Conservation (phyloP, 2,329 filamentous ascomycete species). For the Sporothrix brasiliensis region DNA sequence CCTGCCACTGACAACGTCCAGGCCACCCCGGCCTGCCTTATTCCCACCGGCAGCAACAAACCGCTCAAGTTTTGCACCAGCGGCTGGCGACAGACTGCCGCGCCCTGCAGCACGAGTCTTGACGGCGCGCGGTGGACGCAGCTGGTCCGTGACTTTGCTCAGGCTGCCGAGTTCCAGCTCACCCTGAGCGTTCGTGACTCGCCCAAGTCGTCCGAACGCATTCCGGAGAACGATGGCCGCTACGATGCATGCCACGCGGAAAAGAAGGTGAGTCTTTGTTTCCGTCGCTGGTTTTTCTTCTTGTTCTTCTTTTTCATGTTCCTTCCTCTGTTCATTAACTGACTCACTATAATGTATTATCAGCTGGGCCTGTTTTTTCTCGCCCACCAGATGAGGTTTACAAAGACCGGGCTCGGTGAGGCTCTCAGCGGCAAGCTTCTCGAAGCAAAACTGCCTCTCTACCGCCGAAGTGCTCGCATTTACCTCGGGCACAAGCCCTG, state of each 20-base stretch:
- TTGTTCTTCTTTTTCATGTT: neutral
- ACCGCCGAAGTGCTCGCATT: conserved; percentile 24
- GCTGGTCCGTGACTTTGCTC: conserved; percentile 24
- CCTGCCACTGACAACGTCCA: neutral
- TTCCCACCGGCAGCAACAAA: neutral
- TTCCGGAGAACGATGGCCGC: conserved; percentile 27
- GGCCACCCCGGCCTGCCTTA: conserved; percentile 32
- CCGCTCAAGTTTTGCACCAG: conserved; percentile 29
- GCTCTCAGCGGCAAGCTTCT: conserved; percentile 29
- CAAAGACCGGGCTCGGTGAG: conserved; percentile 2
- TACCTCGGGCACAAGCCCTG: conserved; percentile 34
- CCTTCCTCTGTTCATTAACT: no score
- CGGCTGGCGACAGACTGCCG: conserved; percentile 29
- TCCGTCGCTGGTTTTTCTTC: no score
- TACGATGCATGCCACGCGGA: conserved; percentile 34
- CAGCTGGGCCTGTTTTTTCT: conserved; percentile 34
- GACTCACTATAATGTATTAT: neutral
- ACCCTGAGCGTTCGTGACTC: conserved; percentile 29
- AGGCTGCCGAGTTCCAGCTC: neutral
- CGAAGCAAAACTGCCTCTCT: neutral
- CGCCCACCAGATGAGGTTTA: conserved; percentile 19
- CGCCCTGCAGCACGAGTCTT: neutral
- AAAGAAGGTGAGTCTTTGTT: conserved; percentile 31
- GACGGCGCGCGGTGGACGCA: conserved; percentile 31
- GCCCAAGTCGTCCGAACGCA: conserved; percentile 16